These are phyloP conservation scores for Skeletonema grethae DNA, from an alignment of 108 stramenopile species.

Conservation along the genomic window DNA sequence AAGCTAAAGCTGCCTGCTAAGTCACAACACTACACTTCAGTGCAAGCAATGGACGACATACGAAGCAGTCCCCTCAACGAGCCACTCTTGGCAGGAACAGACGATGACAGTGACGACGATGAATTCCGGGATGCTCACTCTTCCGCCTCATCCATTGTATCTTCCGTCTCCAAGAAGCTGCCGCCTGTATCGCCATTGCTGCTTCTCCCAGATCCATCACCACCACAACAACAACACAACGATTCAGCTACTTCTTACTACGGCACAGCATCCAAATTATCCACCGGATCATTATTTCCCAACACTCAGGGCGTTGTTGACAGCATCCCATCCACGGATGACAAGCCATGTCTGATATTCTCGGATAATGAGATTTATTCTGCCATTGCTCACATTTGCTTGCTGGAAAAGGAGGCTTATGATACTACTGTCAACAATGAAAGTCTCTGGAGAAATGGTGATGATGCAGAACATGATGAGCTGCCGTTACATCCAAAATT, in stretches of 20 bases:
- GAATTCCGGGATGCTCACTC: constrained; percentile 25
- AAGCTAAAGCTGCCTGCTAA: no score
- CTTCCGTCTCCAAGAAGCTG: background rate
- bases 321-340: constrained; percentile 13
- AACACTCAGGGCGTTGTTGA: constrained; percentile 36
- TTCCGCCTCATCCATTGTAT: constrained; percentile 7
- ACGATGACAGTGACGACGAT: constrained; percentile 10
- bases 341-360: constrained; percentile 36
- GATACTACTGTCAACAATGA: background rate
- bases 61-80: constrained; percentile 12
- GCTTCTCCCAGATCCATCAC: background rate
- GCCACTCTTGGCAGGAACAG: constrained; percentile 16
- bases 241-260: constrained; percentile 22
- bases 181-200: background rate
- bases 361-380: constrained; percentile 25
- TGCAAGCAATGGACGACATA: background rate
- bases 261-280: constrained; percentile 34
- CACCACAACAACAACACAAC: background rate
- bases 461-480: background rate
- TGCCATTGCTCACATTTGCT: constrained; percentile 30
- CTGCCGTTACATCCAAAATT: constrained; percentile 8
- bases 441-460: background rate
- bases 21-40: no score
- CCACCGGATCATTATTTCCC: constrained; percentile 39
- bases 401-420: constrained; percentile 32